Conservation (phyloP, 2,329 filamentous ascomycete species). For the Colletotrichum viniferum region DNA sequence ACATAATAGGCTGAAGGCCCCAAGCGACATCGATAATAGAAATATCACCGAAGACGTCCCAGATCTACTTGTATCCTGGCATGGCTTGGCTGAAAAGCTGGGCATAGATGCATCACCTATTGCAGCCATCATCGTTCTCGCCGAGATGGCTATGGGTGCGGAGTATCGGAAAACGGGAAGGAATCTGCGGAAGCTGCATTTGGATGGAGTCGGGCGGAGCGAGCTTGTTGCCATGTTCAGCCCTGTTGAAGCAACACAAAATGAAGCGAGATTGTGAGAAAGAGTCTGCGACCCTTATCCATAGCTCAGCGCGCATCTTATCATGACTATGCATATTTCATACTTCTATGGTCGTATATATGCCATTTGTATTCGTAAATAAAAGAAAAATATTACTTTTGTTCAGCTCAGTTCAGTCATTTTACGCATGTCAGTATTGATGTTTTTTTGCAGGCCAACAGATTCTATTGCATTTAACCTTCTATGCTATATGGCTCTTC, state of each 20-base stretch:
- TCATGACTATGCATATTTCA: not conserved
- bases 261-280: not conserved
- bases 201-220: not conserved
- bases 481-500: not conserved
- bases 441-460: not conserved
- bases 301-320: not conserved
- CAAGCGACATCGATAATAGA: not conserved
- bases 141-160: not conserved
- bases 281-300: not conserved
- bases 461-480: not conserved
- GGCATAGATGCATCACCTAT: conserved; percentile 5
- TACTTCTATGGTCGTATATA: not conserved
- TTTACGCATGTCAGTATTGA: not conserved
- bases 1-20: conserved; percentile 2
- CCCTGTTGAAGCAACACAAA: not conserved
- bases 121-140: not conserved
- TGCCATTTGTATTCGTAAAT: not conserved
- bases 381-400: not conserved
- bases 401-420: not conserved
- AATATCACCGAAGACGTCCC: conserved; percentile 3
- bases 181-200: not conserved
- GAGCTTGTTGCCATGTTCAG: not conserved
- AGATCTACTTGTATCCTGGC: not conserved
- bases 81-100: not conserved
- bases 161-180: not conserved